Evolutionary conservation across 345 rosid species (phyloP), one percentile per base, ranked within the genome.

Genomic region (Linum trigynum): DNA sequence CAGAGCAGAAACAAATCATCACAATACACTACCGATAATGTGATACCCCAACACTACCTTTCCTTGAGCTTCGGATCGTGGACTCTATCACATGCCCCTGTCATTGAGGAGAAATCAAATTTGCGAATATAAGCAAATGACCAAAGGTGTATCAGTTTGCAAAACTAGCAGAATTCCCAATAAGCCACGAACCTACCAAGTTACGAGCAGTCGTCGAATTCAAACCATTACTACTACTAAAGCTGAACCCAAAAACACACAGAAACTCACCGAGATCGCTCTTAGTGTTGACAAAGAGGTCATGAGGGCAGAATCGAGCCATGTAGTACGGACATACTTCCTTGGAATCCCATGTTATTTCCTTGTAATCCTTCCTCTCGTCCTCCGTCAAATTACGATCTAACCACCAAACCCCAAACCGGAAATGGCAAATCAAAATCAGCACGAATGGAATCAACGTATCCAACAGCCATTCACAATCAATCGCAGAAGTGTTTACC

Each of bases 301-400:
- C 99, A 38, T 94, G 96, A 60, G 99, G 97, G 63, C 99, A 94
- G 69, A 94, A 94, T 10, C 97, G 84, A 83, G 92, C 96, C 99
- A 94, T 94, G 69, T 83, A 90, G 67, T 80, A 88, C 2, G 86
- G 85, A 66, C 99, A 94, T 12, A 94, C 99, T 65, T 90, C 99
- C 80, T 84, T 89, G 35, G 92, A 96, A 64, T 90, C 95, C 99
- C 99, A 94, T 38, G 76, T 83, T 41, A 90, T 63, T 78, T 90
- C 99, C 83, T 77, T 83, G 76, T 80, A 84, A 3, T 87, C 97
- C 72, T 84, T 94, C 67, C 77, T 85, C 83, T 94, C 90, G 60
- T 86, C 92, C 56, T 85, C 97, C 42, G 97, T 94, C 75, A 94
- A 74, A 80, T 90, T 81, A 55, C 99, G 97, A 74, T 87, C 99